Conservation (phyloP, 2,329 filamentous ascomycete genomes). For the Hypoxylon sp. region DNA sequence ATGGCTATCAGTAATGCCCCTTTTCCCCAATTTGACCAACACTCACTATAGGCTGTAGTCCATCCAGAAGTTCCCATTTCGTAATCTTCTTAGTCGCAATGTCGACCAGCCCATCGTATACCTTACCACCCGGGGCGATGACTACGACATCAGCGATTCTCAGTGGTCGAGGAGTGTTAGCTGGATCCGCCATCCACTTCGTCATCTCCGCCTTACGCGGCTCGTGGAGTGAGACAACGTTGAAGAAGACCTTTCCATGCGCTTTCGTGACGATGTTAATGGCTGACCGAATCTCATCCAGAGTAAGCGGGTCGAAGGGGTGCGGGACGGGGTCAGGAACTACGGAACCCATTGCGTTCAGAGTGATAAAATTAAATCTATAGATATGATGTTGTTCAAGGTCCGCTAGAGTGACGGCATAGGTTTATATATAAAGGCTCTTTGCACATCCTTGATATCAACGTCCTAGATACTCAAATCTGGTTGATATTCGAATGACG, state of each 20-base stretch:
- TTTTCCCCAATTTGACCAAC: neutral
- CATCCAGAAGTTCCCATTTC: slow-evolving; percentile 79
- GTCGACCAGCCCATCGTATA: slow-evolving; percentile 86
- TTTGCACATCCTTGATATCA: slow-evolving; percentile 14
- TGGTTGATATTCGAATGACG: slow-evolving; percentile 35
- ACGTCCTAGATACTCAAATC: slow-evolving; percentile 5
- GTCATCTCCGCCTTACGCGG: slow-evolving; percentile 87
- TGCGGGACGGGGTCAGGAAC: slow-evolving; percentile 56
- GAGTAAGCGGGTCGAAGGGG: slow-evolving; percentile 81
- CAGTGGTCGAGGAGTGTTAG: slow-evolving; percentile 69
- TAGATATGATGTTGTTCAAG: slow-evolving; percentile 5
- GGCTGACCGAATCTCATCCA: slow-evolving; percentile 77
- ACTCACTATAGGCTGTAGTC: slow-evolving; percentile 82
- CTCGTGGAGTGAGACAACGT: slow-evolving; percentile 86
- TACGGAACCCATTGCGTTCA: slow-evolving; percentile 42
- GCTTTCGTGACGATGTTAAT: slow-evolving; percentile 76
- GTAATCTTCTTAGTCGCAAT: slow-evolving; percentile 73
- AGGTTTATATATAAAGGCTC: slow-evolving; percentile 28
- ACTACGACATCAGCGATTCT: slow-evolving; percentile 86
- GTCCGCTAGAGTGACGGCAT: neutral
- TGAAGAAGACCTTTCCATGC: slow-evolving; percentile 81
- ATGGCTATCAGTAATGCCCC: slow-evolving; percentile 20
- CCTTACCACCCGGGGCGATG: slow-evolving; percentile 80
- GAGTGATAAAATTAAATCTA: slow-evolving; percentile 3
- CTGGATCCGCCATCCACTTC: slow-evolving; percentile 77